Evolutionary conservation across 2,329 filamentous ascomycete species (phyloP).

Genomic region (Aspergillus terreus): DNA sequence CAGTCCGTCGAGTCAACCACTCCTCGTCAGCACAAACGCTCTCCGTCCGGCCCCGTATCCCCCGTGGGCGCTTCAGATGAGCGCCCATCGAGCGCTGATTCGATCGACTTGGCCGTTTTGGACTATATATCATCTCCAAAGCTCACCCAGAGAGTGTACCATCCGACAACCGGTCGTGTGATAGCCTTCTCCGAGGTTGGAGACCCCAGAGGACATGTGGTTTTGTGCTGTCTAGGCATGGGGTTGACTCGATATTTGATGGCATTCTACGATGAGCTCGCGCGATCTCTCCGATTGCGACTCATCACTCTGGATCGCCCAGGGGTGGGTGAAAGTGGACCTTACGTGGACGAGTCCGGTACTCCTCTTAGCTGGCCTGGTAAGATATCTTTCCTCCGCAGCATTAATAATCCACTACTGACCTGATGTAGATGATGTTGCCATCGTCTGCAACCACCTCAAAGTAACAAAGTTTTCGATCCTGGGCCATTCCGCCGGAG

Average conservation of each 20-base stretch:
- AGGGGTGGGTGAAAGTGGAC: constrained; percentile 86
- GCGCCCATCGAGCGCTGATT: constrained; percentile 74
- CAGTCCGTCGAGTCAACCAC: constrained; percentile 27
- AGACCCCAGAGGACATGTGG: constrained; percentile 82
- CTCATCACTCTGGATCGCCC: constrained; percentile 92
- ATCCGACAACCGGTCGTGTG: constrained; percentile 78
- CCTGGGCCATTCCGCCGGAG: constrained; percentile 90
- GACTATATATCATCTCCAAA: constrained; percentile 79
- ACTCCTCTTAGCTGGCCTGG: constrained; percentile 93
- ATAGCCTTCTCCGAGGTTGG: constrained; percentile 98
- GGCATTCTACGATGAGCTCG: constrained; percentile 95
- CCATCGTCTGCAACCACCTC: constrained; percentile 85
- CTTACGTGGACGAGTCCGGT: constrained; percentile 74
- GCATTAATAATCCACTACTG: constrained; percentile 3
- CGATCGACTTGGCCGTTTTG: constrained; percentile 82
- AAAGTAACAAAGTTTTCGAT: constrained; percentile 96
- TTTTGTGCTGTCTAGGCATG: constrained; percentile 98
- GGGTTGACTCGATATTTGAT: constrained; percentile 93
- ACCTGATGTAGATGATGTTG: constrained; percentile 64
- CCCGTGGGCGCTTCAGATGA: constrained; percentile 56
- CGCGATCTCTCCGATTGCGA: constrained; percentile 78
- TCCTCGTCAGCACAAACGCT: constrained; percentile 34
- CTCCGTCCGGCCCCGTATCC: constrained; percentile 36
- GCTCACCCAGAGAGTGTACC: constrained; percentile 80
- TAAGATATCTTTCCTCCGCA: constrained; percentile 43